Percentiles rank a stretch among this genome's conserved stretches.
Evolutionary conservation across 441 rosid species (phyloP).

Genomic region (Populus tomentosa): DNA sequence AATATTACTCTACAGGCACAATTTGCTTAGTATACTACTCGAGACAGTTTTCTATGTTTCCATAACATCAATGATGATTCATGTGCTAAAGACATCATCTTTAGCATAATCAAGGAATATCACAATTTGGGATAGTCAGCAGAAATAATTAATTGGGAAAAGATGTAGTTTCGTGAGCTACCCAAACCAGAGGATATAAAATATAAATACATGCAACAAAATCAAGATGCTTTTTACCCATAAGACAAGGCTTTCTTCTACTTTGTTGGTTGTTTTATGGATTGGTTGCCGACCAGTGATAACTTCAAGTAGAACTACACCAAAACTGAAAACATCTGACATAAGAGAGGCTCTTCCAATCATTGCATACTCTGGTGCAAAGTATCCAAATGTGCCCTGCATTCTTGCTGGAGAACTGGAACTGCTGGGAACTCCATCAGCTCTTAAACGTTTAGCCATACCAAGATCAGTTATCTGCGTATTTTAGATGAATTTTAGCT

Average conservation of each 20-base stretch:
- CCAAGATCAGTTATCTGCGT: constrained; percentile 96
- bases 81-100: neutral
- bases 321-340: constrained; percentile 97
- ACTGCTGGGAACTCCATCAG: constrained; percentile 73
- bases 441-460: constrained; percentile 81
- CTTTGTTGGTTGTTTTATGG: constrained; percentile 58
- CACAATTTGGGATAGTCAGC: neutral
- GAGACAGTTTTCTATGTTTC: too few relatives aligned
- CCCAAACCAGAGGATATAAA: neutral
- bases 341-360: constrained; percentile 86
- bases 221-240: constrained; percentile 53
- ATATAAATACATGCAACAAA: neutral
- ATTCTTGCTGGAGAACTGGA: constrained; percentile 90
- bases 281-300: constrained; percentile 86
- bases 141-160: neutral
- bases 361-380: constrained; percentile 94
- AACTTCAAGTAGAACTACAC: constrained; percentile 94
- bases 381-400: constrained; percentile 96
- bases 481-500: too few relatives aligned
- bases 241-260: constrained; percentile 89
- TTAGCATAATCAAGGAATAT: neutral
- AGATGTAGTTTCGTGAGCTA: neutral
- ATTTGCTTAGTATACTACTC: neutral
- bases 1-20: neutral
- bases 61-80: too few relatives aligned